Conservation (phyloP, 164 flowering plant species). For the Vitis vinifera region DNA sequence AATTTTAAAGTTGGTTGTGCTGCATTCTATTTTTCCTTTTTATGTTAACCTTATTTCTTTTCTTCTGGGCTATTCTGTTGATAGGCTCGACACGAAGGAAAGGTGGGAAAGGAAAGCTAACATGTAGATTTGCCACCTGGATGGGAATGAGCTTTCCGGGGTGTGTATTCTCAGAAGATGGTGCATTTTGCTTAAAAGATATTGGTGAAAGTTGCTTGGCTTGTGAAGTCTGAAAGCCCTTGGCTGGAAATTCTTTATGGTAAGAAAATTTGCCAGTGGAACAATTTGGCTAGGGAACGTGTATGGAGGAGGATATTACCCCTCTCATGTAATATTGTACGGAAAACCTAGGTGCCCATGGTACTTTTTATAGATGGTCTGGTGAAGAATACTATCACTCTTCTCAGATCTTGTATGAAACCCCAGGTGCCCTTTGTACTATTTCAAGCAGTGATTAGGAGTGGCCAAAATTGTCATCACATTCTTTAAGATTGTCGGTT, state of each 20-base stretch:
- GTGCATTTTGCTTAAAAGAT: neutral
- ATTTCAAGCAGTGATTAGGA: too few species aligned
- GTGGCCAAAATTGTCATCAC: too few species aligned
- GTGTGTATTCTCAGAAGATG: neutral
- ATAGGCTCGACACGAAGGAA: slow-evolving; percentile 59
- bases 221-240: neutral
- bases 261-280: too few species aligned
- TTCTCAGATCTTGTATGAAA: too few species aligned
- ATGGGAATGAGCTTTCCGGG: neutral
- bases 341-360: too few species aligned
- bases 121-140: slow-evolving; percentile 32
- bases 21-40: neutral
- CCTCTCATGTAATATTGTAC: too few species aligned
- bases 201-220: neutral
- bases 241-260: neutral
- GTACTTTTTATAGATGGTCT: too few species aligned
- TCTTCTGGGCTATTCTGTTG: neutral
- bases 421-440: too few species aligned
- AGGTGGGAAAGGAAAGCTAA: slow-evolving; percentile 69
- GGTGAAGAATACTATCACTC: too few species aligned
- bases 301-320: too few species aligned
- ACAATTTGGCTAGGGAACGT: too few species aligned
- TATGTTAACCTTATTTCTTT: neutral
- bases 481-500: too few species aligned
- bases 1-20: neutral